Evolutionary conservation across 495 filamentous ascomycete genomes (phyloP).

Genomic region (Annulohypoxylon moriforme): DNA sequence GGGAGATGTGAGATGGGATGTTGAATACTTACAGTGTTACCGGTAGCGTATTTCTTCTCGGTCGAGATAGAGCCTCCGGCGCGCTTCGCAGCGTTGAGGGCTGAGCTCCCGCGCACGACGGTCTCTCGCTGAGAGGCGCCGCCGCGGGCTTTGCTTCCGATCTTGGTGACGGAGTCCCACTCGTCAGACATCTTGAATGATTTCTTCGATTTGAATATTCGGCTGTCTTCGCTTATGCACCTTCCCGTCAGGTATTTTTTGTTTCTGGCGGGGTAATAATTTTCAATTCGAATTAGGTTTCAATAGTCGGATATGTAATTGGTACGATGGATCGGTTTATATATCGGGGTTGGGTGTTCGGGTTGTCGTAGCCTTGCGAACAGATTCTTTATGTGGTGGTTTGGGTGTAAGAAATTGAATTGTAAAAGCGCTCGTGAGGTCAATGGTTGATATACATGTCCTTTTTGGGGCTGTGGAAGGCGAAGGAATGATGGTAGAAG

Average conservation of each 20-base stretch:
- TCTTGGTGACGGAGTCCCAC: conserved; percentile 93
- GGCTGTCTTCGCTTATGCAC: background rate
- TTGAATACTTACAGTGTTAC: conserved; percentile 75
- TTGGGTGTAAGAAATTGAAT: background rate
- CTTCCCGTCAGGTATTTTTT: background rate
- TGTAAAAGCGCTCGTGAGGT: conserved; percentile 29
- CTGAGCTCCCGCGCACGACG: conserved; percentile 85
- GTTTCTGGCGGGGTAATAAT: conserved; percentile 2
- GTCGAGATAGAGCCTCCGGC: conserved; percentile 80
- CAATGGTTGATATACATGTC: conserved; percentile 23
- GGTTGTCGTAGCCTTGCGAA: background rate
- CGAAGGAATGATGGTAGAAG: conserved; percentile 49
- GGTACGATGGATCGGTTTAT: background rate
- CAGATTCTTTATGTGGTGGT: background rate
- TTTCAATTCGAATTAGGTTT: background rate
- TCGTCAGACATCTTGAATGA: conserved; percentile 68
- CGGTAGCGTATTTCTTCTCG: conserved; percentile 89
- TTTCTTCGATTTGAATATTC: background rate
- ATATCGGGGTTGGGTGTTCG: background rate
- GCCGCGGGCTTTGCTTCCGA: conserved; percentile 81
- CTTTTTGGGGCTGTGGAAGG: conserved; percentile 48
- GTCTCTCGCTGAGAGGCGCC: conserved; percentile 78
- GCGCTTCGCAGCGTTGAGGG: conserved; percentile 90
- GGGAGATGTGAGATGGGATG: background rate
- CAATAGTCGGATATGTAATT: background rate